Evolutionary conservation across 2,329 filamentous ascomycete genomes (phyloP).

Genomic region (Trichoderma sp.): DNA sequence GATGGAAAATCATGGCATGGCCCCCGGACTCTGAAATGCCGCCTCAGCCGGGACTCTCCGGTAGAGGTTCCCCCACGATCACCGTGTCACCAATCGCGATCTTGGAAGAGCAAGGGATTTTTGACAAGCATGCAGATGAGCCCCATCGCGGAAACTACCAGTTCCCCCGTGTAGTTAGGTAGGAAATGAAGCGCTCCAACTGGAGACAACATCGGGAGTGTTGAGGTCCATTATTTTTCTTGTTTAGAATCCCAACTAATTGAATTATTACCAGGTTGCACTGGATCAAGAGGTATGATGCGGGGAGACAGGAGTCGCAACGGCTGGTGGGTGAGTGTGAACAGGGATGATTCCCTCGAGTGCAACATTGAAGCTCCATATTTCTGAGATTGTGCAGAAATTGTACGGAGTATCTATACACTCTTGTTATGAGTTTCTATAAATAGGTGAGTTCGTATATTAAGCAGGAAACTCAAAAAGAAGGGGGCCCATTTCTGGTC

Average conservation of each 20-base stretch:
- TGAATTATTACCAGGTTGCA: not conserved
- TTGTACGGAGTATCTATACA: not conserved
- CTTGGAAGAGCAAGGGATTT: not conserved
- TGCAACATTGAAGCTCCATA: not conserved
- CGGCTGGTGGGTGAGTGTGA: not conserved
- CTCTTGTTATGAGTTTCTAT: not conserved
- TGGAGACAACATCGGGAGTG: not conserved
- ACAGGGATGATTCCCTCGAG: not conserved
- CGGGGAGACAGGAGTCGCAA: not conserved
- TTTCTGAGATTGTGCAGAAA: not conserved
- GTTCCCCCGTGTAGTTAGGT: not conserved
- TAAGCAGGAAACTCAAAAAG: not conserved
- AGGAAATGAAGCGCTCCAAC: not conserved
- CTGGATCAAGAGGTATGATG: not conserved
- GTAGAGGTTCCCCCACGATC: not conserved
- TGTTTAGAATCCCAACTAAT: not conserved
- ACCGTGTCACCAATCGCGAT: slow-evolving; percentile 9
- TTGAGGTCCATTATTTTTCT: not conserved
- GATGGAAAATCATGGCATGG: not conserved
- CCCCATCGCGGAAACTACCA: not conserved
- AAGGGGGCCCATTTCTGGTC: not conserved
- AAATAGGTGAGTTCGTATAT: not conserved
- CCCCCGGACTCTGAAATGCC: not conserved
- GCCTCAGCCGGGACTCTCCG: not conserved
- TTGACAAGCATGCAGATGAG: not conserved